Percentiles rank a stretch among this genome's conserved stretches.
Conservation (phyloP, 2,329 filamentous ascomycete genomes). For the Colletotrichum sp. region DNA sequence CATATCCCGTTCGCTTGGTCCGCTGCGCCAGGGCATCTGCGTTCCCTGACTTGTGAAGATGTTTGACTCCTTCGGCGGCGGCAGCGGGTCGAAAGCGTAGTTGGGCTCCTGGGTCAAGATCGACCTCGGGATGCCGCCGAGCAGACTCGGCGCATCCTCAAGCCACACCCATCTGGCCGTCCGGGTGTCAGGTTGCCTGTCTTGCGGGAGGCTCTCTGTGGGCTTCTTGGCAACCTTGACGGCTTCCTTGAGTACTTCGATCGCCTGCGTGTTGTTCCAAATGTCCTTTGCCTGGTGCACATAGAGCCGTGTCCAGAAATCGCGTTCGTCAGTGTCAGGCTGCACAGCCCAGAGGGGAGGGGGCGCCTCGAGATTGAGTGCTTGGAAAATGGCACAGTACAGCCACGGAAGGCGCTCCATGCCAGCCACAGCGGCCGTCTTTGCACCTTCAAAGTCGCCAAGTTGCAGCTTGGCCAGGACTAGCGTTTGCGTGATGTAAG, state of each 20-base stretch:
- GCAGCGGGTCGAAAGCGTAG: conserved; percentile 82
- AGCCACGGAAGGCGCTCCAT: conserved; percentile 84
- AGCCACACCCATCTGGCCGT: conserved; percentile 81
- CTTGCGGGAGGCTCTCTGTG: conserved; percentile 40
- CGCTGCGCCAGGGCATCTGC: conserved; percentile 45
- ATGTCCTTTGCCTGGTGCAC: conserved; percentile 78
- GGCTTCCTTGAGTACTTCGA: conserved; percentile 71
- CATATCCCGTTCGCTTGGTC: conserved; percentile 15
- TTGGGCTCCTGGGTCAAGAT: conserved; percentile 71
- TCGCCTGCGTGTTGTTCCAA: conserved; percentile 82
- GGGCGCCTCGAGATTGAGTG: conserved; percentile 79
- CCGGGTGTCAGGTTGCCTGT: conserved; percentile 44
- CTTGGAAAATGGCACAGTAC: conserved; percentile 79
- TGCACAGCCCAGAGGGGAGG: conserved; percentile 82
- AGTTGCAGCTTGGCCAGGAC: conserved; percentile 78
- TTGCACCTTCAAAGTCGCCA: conserved; percentile 65
- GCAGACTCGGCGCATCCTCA: conserved; percentile 74
- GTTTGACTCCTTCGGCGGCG: conserved; percentile 65
- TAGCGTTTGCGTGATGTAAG: conserved; percentile 78
- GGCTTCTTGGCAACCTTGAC: conserved; percentile 60
- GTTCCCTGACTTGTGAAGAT: conserved; percentile 51
- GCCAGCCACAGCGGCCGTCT: conserved; percentile 67
- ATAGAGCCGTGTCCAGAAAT: conserved; percentile 78
- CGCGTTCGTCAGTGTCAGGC: conserved; percentile 64
- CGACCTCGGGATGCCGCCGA: conserved; percentile 69